Conservation (phyloP, 2,329 filamentous ascomycete genomes). For the Penicillium sp. region DNA sequence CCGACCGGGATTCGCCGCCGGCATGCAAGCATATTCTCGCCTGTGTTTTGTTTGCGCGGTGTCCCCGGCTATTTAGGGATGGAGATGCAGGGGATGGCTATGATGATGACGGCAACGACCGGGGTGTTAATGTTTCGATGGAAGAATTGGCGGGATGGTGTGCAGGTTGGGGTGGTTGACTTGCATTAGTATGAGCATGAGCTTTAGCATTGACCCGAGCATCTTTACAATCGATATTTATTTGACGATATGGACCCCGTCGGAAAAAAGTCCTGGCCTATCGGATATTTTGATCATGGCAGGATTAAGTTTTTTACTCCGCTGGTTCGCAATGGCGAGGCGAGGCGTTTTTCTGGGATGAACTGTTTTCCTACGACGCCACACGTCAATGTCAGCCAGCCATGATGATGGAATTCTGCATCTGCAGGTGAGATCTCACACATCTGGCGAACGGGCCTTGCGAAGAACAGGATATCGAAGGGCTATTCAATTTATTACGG, state of each 20-base stretch:
- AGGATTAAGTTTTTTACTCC: not conserved
- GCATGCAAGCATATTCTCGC: constrained; percentile 91
- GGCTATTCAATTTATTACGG: not conserved
- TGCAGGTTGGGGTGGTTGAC: constrained; percentile 50
- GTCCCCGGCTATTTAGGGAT: constrained; percentile 59
- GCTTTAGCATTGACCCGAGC: no score
- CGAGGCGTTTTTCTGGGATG: not conserved
- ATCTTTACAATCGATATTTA: no score
- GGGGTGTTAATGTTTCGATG: constrained; percentile 56
- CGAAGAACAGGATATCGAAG: not conserved
- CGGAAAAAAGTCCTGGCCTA: not conserved
- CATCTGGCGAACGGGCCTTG: not conserved
- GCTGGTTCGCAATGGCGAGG: constrained; percentile 1
- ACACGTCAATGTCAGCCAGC: not conserved
- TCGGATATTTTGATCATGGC: not conserved
- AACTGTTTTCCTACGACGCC: constrained; percentile 4
- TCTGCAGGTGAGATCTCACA: not conserved
- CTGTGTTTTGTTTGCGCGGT: constrained; percentile 73
- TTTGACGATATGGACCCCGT: not conserved
- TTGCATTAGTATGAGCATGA: not conserved
- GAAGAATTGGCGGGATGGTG: constrained; percentile 76
- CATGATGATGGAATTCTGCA: not conserved
- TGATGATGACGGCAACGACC: constrained; percentile 33
- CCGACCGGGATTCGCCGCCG: constrained; percentile 28
- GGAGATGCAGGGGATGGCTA: constrained; percentile 53